Percentiles rank a stretch among this genome's conserved stretches.
Conservation (phyloP, 2,329 filamentous ascomycete genomes). For the Pseudogymnoascus sp. region DNA sequence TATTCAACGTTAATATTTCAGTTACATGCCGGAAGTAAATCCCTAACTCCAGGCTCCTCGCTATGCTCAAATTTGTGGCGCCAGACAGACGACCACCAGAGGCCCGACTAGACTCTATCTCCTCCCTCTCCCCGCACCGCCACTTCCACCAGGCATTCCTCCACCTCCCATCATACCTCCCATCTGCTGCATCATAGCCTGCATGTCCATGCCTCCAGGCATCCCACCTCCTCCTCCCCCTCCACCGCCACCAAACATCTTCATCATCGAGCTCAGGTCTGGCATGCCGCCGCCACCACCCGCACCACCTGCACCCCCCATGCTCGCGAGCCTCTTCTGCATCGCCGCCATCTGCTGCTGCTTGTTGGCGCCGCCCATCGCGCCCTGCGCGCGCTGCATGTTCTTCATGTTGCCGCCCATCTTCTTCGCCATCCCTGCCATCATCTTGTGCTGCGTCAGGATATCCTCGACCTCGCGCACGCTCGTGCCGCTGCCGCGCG, state of each 20-base stretch:
- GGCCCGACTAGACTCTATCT: neutral
- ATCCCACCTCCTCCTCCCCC: conserved; percentile 42
- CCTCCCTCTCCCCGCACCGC: conserved; percentile 24
- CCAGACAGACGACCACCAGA: neutral
- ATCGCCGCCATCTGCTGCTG: conserved; percentile 91
- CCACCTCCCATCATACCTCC: conserved; percentile 42
- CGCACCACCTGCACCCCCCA: conserved; percentile 66
- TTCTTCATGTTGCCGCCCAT: conserved; percentile 98
- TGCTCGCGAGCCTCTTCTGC: conserved; percentile 89
- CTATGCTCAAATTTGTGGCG: conserved; percentile 10
- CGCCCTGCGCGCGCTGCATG: conserved; percentile 86
- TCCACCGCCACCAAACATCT: conserved; percentile 75
- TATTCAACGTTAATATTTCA: conserved; percentile 4
- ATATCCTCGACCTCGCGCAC: conserved; percentile 93
- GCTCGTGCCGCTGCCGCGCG: conserved; percentile 79
- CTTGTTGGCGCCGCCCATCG: conserved; percentile 85
- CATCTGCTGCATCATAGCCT: conserved; percentile 71
- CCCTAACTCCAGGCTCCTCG: conserved; percentile 11
- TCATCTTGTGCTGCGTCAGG: conserved; percentile 96
- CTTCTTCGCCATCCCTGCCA: conserved; percentile 98
- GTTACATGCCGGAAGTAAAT: conserved; percentile 1
- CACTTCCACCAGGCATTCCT: conserved; percentile 35
- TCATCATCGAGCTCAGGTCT: conserved; percentile 80
- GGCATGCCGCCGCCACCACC: conserved; percentile 52
- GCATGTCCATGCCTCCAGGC: conserved; percentile 63